phyloP scores from a whole-genome alignment of 2,329 filamentous ascomycete genomes.

The Cladophialophora psammophila region DNA sequence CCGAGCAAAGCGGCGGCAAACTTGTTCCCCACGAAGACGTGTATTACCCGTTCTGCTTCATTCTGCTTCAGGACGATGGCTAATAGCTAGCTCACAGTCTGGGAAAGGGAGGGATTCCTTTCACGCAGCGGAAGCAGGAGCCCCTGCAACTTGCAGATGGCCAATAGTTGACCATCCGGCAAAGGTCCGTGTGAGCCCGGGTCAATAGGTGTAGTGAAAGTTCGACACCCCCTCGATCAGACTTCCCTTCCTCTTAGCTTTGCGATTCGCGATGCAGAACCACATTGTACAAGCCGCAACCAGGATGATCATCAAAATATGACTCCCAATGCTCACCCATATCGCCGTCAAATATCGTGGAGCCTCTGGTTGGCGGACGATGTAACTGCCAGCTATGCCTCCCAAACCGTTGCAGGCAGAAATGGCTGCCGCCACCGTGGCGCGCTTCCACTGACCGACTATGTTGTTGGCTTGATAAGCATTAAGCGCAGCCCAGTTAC shows the following conservation, averaged over 20 bases:
- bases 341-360: slow-evolving; percentile 70
- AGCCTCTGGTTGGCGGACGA: slow-evolving; percentile 67
- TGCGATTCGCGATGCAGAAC: slow-evolving; percentile 39
- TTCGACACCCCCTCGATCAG: slow-evolving; percentile 37
- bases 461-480: slow-evolving; percentile 70
- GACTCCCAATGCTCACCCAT: slow-evolving; percentile 68
- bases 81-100: too few relatives aligned
- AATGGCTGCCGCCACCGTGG: slow-evolving; percentile 64
- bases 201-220: slow-evolving; percentile 41
- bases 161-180: background rate
- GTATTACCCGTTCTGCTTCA: too few relatives aligned
- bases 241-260: slow-evolving; percentile 22
- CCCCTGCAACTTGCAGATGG: background rate
- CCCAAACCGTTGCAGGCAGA: slow-evolving; percentile 69
- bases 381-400: slow-evolving; percentile 71
- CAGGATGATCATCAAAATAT: slow-evolving; percentile 39
- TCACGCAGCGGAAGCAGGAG: background rate
- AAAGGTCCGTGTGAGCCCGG: background rate
- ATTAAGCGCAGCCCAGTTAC: slow-evolving; percentile 72
- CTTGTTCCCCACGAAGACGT: too few relatives aligned
- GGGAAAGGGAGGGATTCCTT: too few relatives aligned
- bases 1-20: too few relatives aligned
- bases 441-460: slow-evolving; percentile 70
- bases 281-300: slow-evolving; percentile 35
- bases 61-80: too few relatives aligned